These are phyloP conservation scores for Trapa bicornis DNA, from an alignment of 345 rosid genomes.

Conservation along the genomic window DNA sequence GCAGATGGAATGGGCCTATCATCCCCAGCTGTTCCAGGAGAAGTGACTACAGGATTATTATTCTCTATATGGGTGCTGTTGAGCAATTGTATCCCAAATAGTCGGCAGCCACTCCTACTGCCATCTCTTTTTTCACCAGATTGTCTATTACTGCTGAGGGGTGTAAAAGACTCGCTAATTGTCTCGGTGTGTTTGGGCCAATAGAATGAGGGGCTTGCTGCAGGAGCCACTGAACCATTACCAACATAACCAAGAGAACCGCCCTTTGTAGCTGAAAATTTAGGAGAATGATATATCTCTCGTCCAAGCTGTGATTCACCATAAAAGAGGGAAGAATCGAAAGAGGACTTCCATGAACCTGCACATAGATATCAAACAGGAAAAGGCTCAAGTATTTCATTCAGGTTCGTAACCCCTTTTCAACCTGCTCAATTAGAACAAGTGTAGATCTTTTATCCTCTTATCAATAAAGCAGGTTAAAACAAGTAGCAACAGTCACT, in stretches of 20 bases:
- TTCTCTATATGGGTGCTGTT: constrained; percentile 51
- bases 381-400: too few relatives aligned
- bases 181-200: constrained; percentile 46
- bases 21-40: constrained; percentile 29
- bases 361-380: constrained; percentile 10
- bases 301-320: constrained; percentile 37
- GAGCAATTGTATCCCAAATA: constrained; percentile 81
- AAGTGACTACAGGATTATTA: constrained; percentile 29
- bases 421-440: too few relatives aligned
- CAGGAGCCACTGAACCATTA: constrained; percentile 34
- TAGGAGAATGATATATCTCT: constrained; percentile 36
- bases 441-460: too few relatives aligned
- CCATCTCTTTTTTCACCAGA: constrained; percentile 46
- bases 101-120: constrained; percentile 55
- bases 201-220: constrained; percentile 38
- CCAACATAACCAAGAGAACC: constrained; percentile 32
- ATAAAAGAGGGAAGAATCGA: constrained; percentile 41
- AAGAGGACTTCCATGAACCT: constrained; percentile 67
- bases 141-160: constrained; percentile 40
- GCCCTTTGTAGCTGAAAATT: constrained; percentile 39
- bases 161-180: constrained; percentile 49
- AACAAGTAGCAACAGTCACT: too few relatives aligned
- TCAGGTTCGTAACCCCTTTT: too few relatives aligned
- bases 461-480: too few relatives aligned
- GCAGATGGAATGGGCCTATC: constrained; percentile 38